Percentiles rank a stretch among this genome's conserved stretches.
These are phyloP conservation scores for Mariannaea elegans DNA, from an alignment of 2,329 filamentous ascomycete species.

Conservation along the genomic window DNA sequence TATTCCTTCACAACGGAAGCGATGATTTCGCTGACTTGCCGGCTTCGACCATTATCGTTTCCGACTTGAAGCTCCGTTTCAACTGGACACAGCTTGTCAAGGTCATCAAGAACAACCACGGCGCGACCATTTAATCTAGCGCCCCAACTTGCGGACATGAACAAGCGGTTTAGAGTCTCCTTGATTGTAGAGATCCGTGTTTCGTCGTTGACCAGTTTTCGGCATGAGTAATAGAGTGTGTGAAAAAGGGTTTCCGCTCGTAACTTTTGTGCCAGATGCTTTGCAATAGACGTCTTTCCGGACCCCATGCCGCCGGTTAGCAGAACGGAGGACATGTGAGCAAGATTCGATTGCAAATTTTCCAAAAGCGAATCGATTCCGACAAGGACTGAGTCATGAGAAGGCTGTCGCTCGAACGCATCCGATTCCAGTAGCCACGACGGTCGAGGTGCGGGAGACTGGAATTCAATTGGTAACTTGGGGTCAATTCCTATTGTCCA, in stretches of 20 bases:
- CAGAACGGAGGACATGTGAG: slow-evolving; percentile 87
- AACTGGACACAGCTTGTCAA: slow-evolving; percentile 90
- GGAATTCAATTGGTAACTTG: slow-evolving; percentile 78
- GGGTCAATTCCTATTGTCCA: slow-evolving; percentile 86
- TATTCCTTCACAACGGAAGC: slow-evolving; percentile 85
- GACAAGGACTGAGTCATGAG: slow-evolving; percentile 71
- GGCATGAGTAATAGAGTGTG: slow-evolving; percentile 85
- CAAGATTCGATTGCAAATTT: slow-evolving; percentile 78
- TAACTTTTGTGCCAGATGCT: slow-evolving; percentile 77
- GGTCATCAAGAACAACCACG: slow-evolving; percentile 88
- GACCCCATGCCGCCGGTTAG: slow-evolving; percentile 89
- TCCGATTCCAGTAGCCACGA: slow-evolving; percentile 59
- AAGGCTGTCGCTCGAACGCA: slow-evolving; percentile 63
- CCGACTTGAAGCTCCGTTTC: slow-evolving; percentile 96
- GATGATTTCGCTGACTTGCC: slow-evolving; percentile 90
- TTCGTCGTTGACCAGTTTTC: slow-evolving; percentile 89
- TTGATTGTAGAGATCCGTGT: slow-evolving; percentile 90
- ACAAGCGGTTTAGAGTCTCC: slow-evolving; percentile 83
- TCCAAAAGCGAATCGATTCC: slow-evolving; percentile 83
- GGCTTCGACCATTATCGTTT: slow-evolving; percentile 90
- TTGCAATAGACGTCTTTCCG: slow-evolving; percentile 86
- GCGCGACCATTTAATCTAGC: slow-evolving; percentile 85
- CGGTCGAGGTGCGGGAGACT: slow-evolving; percentile 75
- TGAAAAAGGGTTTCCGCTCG: slow-evolving; percentile 80
- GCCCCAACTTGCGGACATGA: slow-evolving; percentile 91